These are phyloP conservation scores for Podospora bellae-mahoneyi DNA, from an alignment of 495 filamentous ascomycete species.

Conservation along the genomic window DNA sequence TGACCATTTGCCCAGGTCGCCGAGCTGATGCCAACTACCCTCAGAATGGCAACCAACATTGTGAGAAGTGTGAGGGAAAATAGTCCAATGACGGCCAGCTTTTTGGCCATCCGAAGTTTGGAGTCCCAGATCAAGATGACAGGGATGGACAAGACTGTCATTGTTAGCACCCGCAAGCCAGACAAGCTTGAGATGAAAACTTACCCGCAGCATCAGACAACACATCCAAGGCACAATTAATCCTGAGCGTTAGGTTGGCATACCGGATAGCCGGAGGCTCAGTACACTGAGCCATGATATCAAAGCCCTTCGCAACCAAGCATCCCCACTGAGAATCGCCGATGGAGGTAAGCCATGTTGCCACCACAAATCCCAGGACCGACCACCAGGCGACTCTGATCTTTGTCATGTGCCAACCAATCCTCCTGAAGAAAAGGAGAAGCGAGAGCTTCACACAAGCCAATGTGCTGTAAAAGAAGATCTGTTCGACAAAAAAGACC, in stretches of 20 bases:
- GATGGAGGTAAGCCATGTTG: neutral
- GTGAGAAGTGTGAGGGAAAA: conserved; percentile 5
- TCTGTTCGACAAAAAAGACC: neutral
- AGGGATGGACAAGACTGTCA: neutral
- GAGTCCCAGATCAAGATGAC: conserved; percentile 4
- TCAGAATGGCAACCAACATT: conserved; percentile 1
- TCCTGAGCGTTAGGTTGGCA: neutral
- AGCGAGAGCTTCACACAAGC: neutral
- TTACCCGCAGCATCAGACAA: conserved; percentile 5
- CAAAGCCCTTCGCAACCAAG: neutral
- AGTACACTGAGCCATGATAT: neutral
- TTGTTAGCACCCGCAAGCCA: neutral
- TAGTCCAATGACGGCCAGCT: neutral
- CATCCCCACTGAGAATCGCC: conserved; percentile 2
- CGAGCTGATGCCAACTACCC: conserved; percentile 4
- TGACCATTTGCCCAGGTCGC: neutral
- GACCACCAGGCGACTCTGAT: neutral
- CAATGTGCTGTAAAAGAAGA: conserved; percentile 1
- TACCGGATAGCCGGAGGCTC: neutral
- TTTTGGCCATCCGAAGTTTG: neutral
- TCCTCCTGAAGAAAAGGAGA: conserved; percentile 4
- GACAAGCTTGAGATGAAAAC: neutral
- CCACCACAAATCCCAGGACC: neutral
- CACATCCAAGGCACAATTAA: conserved; percentile 5
- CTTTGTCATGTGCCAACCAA: conserved; percentile 1